Conservation (phyloP, 371 early-diverging fungal genomes). For the Mucor velutinosus region DNA sequence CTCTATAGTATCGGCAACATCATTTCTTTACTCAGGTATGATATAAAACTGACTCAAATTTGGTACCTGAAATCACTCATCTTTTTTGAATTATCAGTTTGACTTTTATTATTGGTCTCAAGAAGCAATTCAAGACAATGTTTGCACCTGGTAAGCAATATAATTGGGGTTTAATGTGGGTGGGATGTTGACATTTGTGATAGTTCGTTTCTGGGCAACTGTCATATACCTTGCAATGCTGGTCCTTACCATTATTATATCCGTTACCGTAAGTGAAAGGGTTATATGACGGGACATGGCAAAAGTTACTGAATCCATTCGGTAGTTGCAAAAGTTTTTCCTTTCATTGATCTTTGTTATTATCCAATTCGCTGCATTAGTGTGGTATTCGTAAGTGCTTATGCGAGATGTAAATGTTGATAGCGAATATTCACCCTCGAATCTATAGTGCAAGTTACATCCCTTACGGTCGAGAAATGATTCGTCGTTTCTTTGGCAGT, state of each 20-base stretch:
- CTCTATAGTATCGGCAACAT: constrained; percentile 90
- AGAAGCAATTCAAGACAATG: constrained; percentile 83
- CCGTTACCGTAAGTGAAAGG: constrained; percentile 29
- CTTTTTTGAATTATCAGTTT: constrained; percentile 89
- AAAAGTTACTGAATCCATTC: neutral
- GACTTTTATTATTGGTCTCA: constrained; percentile 86
- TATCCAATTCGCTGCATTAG: constrained; percentile 82
- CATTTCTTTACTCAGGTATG: constrained; percentile 76
- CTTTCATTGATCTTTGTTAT: constrained; percentile 77
- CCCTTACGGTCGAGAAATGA: constrained; percentile 55
- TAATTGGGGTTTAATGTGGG: neutral
- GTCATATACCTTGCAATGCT: constrained; percentile 34
- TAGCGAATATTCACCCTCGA: neutral
- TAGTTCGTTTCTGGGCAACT: constrained; percentile 50
- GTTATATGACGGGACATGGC: neutral
- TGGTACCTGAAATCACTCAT: neutral
- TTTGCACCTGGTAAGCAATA: constrained; percentile 67
- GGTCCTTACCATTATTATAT: constrained; percentile 33
- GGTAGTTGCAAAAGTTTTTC: constrained; percentile 48
- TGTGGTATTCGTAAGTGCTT: constrained; percentile 77
- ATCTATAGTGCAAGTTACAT: constrained; percentile 51
- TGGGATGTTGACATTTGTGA: neutral
- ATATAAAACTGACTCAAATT: neutral
- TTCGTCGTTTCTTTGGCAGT: constrained; percentile 48
- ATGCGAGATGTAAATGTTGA: neutral